Conservation (phyloP, 163 green algal species). For the Picocystis sp. region DNA sequence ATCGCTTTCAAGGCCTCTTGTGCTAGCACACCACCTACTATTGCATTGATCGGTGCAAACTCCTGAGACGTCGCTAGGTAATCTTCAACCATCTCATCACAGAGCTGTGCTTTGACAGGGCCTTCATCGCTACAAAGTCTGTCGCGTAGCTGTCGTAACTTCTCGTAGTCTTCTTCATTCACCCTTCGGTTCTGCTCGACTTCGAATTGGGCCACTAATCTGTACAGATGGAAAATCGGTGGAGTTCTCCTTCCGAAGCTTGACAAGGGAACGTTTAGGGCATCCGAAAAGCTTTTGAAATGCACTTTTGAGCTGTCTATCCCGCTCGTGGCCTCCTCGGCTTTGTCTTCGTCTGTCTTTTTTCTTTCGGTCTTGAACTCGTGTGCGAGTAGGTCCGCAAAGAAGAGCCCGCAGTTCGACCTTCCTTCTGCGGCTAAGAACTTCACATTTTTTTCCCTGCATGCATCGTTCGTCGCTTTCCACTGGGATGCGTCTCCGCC, state of each 20-base stretch:
- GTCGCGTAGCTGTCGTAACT: not conserved
- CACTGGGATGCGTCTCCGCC: conserved; percentile 8
- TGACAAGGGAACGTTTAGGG: no score
- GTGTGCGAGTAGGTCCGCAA: no score
- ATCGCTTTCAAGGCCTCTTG: conserved; percentile 69
- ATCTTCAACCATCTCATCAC: conserved; percentile 7
- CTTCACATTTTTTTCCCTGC: no score
- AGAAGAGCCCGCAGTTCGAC: no score
- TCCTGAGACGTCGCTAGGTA: conserved; percentile 5
- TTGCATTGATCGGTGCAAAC: conserved; percentile 40
- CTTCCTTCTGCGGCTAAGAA: no score
- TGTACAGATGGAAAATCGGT: conserved; percentile 8
- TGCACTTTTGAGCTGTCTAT: no score
- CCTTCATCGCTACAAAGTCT: not conserved
- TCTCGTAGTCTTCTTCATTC: not conserved
- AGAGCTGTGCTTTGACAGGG: conserved; percentile 12
- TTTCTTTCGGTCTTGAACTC: no score
- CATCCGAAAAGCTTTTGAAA: no score
- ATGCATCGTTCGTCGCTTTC: no score
- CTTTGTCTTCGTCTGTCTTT: no score
- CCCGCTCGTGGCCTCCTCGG: no score
- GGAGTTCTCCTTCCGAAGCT: conserved; percentile 2
- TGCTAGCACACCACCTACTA: conserved; percentile 56
- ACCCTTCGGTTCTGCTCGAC: not conserved
- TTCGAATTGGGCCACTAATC: not conserved